A percentile compares a stretch with the other conserved stretches of the same genome.
phyloP scores from a whole-genome alignment of 306 rosid species.

The Cyclanthera cordifolia region DNA sequence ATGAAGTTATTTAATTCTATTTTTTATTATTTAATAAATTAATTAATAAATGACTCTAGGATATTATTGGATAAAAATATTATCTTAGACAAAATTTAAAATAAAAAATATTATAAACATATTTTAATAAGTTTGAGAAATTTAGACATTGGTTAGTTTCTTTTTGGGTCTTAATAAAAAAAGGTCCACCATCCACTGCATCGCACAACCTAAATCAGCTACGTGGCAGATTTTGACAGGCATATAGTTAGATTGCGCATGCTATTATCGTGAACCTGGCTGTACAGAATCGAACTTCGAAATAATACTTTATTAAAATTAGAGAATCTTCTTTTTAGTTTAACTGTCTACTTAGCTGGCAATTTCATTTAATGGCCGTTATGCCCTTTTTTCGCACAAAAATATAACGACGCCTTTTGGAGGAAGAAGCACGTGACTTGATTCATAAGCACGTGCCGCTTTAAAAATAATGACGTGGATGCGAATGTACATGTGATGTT shows the following conservation, averaged over 20 bases:
- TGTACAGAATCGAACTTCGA: neutral
- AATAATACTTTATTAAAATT: neutral
- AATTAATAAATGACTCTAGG: too few relatives aligned
- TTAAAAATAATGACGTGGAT: neutral
- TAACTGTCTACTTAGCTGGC: constrained; percentile 8
- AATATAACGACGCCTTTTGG: constrained; percentile 5
- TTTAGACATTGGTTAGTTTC: too few relatives aligned
- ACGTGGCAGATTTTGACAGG: neutral
- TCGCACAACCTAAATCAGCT: too few relatives aligned
- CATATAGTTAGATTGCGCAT: rapidly evolving
- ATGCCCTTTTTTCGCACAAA: neutral
- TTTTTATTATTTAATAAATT: too few relatives aligned
- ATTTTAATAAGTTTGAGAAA: too few relatives aligned
- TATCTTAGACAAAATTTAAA: neutral
- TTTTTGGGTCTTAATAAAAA: too few relatives aligned
- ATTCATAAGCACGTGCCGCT: neutral
- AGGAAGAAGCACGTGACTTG: neutral
- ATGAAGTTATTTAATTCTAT: too few relatives aligned
- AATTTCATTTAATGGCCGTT: neutral
- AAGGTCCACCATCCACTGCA: neutral
- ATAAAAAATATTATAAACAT: too few relatives aligned
- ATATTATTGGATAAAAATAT: too few relatives aligned
- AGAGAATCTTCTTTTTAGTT: constrained; percentile 10
- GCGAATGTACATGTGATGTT: too few relatives aligned
- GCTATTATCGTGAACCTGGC: neutral